Conservation (phyloP, 2,329 filamentous ascomycete genomes). For the Pyrenophora teres region DNA sequence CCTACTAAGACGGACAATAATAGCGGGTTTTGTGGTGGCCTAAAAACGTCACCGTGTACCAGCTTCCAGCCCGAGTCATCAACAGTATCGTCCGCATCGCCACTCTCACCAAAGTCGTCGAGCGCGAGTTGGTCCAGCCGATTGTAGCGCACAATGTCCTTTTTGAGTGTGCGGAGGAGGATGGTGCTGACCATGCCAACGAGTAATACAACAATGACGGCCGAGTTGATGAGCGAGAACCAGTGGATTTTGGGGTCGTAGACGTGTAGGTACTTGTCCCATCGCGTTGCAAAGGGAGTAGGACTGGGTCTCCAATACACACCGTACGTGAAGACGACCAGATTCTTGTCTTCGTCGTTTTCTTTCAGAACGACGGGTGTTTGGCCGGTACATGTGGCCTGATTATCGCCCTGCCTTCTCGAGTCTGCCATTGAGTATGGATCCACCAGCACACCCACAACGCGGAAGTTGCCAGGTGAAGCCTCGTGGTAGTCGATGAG, state of each 20-base stretch:
- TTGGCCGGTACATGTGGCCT: slow-evolving; percentile 67
- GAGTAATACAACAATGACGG: slow-evolving; percentile 90
- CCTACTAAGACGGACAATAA: slow-evolving; percentile 86
- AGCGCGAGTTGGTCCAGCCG: slow-evolving; percentile 87
- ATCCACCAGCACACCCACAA: slow-evolving; percentile 89
- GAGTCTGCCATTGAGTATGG: slow-evolving; percentile 72
- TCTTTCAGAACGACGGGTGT: slow-evolving; percentile 69
- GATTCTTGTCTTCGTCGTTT: slow-evolving; percentile 59
- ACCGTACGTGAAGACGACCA: slow-evolving; percentile 86
- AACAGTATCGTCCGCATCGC: slow-evolving; percentile 81
- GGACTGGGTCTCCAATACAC: slow-evolving; percentile 84
- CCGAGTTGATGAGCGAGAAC: slow-evolving; percentile 97
- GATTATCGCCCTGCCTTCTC: slow-evolving; percentile 56
- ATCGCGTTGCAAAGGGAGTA: slow-evolving; percentile 93
- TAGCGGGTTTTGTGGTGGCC: slow-evolving; percentile 79
- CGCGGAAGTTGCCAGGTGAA: slow-evolving; percentile 72
- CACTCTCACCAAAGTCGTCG: slow-evolving; percentile 82
- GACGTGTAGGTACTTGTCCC: slow-evolving; percentile 98
- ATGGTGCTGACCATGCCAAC: slow-evolving; percentile 93
- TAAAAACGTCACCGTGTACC: slow-evolving; percentile 96
- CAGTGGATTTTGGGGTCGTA: slow-evolving; percentile 98
- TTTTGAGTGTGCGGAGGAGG: slow-evolving; percentile 81
- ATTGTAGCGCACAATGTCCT: slow-evolving; percentile 97
- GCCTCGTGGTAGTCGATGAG: slow-evolving; percentile 89
- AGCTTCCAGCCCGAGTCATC: slow-evolving; percentile 99